Evolutionary conservation across 352 stramenopile genomes (phyloP).

Genomic region (Elongisporangium anandrum): DNA sequence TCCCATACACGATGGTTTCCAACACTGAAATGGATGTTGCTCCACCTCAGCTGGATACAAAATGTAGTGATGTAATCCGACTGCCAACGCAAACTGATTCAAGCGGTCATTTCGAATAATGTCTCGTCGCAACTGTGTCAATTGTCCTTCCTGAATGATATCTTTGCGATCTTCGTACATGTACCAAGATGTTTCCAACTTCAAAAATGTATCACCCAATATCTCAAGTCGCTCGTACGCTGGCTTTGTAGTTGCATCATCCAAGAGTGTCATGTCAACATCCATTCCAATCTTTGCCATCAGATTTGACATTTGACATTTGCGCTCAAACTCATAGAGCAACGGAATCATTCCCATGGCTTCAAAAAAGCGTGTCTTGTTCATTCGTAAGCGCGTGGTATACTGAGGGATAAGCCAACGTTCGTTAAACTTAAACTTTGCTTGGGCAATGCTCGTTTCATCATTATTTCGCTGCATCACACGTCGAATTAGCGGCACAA

Average conservation of each 20-base stretch:
- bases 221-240: conserved; percentile 82
- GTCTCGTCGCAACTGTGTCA: conserved; percentile 73
- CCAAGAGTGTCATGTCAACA: conserved; percentile 64
- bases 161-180: conserved; percentile 74
- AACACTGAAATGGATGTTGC: conserved; percentile 78
- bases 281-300: conserved; percentile 76
- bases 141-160: conserved; percentile 61
- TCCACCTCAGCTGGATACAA: conserved; percentile 75
- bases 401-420: conserved; percentile 67
- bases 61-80: conserved; percentile 72
- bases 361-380: conserved; percentile 72
- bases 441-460: conserved; percentile 49
- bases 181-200: conserved; percentile 84
- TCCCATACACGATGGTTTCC: conserved; percentile 87
- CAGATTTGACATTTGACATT: conserved; percentile 85
- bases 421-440: conserved; percentile 73
- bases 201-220: conserved; percentile 79
- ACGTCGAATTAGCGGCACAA: conserved; percentile 76
- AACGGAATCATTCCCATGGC: conserved; percentile 79
- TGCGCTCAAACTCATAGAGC: conserved; percentile 86
- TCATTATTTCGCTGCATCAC: conserved; percentile 78
- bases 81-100: conserved; percentile 60
- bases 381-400: conserved; percentile 56
- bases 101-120: conserved; percentile 86
- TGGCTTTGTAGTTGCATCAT: conserved; percentile 82